phyloP scores from a whole-genome alignment of 2,329 filamentous ascomycete species.

The Ascocoryne sarcoides region DNA sequence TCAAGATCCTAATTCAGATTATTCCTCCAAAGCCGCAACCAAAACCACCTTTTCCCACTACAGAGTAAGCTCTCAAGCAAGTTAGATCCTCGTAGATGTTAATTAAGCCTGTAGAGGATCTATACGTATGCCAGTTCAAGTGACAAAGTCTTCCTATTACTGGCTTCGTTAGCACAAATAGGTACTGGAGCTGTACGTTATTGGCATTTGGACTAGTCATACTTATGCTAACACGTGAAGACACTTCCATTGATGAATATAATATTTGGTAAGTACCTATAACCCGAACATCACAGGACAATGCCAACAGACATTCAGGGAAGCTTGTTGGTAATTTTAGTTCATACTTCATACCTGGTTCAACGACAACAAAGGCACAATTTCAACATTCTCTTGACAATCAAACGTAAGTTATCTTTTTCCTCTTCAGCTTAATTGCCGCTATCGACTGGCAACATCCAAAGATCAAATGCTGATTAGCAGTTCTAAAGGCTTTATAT shows the following conservation, averaged over 20 bases:
- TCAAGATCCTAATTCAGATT: slow-evolving; percentile 13
- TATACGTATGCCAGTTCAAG: slow-evolving; percentile 20
- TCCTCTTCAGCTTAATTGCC: background rate
- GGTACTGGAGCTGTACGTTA: slow-evolving; percentile 21
- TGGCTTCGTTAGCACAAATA: slow-evolving; percentile 17
- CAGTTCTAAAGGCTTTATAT: slow-evolving; percentile 48
- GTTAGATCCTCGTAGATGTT: background rate
- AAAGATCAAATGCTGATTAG: too few relatives aligned
- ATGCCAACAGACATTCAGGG: slow-evolving; percentile 5
- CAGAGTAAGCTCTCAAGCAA: slow-evolving; percentile 7
- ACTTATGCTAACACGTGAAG: too few relatives aligned
- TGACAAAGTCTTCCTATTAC: slow-evolving; percentile 18
- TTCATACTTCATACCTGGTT: slow-evolving; percentile 31
- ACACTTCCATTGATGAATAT: slow-evolving; percentile 53
- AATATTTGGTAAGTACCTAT: slow-evolving; percentile 38
- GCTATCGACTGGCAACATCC: too few relatives aligned
- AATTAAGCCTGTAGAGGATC: slow-evolving; percentile 17
- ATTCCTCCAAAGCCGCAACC: slow-evolving; percentile 20
- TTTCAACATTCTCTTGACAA: slow-evolving; percentile 37
- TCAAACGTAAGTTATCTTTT: slow-evolving; percentile 32
- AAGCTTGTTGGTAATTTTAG: slow-evolving; percentile 37
- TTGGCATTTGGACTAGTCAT: too few relatives aligned
- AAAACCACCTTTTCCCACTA: slow-evolving; percentile 19
- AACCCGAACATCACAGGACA: too few relatives aligned
- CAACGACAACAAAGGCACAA: slow-evolving; percentile 28